Conservation (phyloP, 495 filamentous ascomycete species). For the Penicillium pulvis region DNA sequence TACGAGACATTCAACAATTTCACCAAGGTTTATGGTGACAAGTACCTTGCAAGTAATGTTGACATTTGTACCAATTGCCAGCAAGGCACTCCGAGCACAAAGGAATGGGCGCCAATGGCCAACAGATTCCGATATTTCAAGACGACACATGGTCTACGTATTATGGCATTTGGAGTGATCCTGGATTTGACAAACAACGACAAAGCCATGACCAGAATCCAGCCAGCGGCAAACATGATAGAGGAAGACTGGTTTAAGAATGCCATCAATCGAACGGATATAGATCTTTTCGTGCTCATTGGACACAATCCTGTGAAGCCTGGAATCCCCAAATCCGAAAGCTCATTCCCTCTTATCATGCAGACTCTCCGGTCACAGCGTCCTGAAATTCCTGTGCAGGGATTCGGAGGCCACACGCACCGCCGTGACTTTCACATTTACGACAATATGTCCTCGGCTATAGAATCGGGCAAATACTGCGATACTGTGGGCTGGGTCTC, state of each 20-base stretch:
- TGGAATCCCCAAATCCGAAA: slow-evolving; percentile 14
- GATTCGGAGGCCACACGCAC: slow-evolving; percentile 46
- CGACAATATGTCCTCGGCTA: slow-evolving; percentile 33
- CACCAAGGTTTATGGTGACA: slow-evolving; percentile 37
- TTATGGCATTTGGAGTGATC: slow-evolving; percentile 44
- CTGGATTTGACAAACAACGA: slow-evolving; percentile 29
- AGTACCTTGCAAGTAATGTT: slow-evolving; percentile 47
- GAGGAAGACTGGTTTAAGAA: slow-evolving; percentile 34
- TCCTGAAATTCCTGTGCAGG: slow-evolving; percentile 38
- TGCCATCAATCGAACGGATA: slow-evolving; percentile 34
- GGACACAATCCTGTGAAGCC: slow-evolving; percentile 37
- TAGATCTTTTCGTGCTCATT: slow-evolving; percentile 42
- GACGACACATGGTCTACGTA: slow-evolving; percentile 34
- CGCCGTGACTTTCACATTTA: slow-evolving; percentile 40
- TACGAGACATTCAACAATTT: slow-evolving; percentile 38
- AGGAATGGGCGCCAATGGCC: slow-evolving; percentile 36
- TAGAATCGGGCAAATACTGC: slow-evolving; percentile 44
- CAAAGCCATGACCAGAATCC: slow-evolving; percentile 18
- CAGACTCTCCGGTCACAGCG: slow-evolving; percentile 32
- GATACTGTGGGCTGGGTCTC: slow-evolving; percentile 48
- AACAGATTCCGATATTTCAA: slow-evolving; percentile 38
- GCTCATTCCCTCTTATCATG: slow-evolving; percentile 33
- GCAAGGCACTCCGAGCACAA: slow-evolving; percentile 19
- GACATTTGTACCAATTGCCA: slow-evolving; percentile 28
- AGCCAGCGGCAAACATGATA: slow-evolving; percentile 14